Evolutionary conservation across 2,329 filamentous ascomycete species (phyloP), one percentile per base, ranked within the genome.

Genomic region (Furcasterigmium sp.): DNA sequence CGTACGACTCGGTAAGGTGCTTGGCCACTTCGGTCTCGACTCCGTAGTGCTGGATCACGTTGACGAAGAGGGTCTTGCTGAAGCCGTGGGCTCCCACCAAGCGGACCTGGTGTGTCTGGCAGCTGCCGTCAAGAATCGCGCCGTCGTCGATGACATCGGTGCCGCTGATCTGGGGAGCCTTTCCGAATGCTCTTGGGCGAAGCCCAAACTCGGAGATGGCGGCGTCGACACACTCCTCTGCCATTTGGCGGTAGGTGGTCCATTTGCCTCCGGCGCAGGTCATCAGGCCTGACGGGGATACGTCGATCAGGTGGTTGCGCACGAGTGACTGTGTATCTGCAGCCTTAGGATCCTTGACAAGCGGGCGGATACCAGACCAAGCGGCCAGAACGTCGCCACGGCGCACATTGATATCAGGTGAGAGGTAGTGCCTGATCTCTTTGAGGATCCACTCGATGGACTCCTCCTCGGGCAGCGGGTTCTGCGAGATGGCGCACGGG

Each of bases 171-270:
- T 81, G 76, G 5, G 82, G 82, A 11, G 80, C 76, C 51, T 81
- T 69, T n/a, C 64, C 53, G 26, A 84, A 65, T 14, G 80, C 69
- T 38, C 69, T 69, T 3, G 84, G 67, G 42, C 73, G 61, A 28
- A 93, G 75, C 8, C 70, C 67, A 63, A 89, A 91, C 46, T 78
- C 72, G 41, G 76, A 71, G 60, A 93, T 76, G 9, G 88, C 86
- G 56, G 86, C 83, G 56, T 94, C 87, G 35, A 95, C 87, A 36
- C 85, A 86, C 60, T 94, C 87, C 65, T 95, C 87, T 18, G 88
- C 87, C 89, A 95, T 94, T 64, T 94, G 87, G 44, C 89, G 84
- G 67, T 94, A 94, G 2, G 89, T 94, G 3, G 89, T 94, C 89
- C 89, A 94, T 67, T 95, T 94, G 38, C 89, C 89, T 53, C 89